Percentiles rank a stretch among this genome's conserved stretches.
phyloP scores from a whole-genome alignment of 2,329 filamentous ascomycete genomes.

The Aspergillus piperis region DNA sequence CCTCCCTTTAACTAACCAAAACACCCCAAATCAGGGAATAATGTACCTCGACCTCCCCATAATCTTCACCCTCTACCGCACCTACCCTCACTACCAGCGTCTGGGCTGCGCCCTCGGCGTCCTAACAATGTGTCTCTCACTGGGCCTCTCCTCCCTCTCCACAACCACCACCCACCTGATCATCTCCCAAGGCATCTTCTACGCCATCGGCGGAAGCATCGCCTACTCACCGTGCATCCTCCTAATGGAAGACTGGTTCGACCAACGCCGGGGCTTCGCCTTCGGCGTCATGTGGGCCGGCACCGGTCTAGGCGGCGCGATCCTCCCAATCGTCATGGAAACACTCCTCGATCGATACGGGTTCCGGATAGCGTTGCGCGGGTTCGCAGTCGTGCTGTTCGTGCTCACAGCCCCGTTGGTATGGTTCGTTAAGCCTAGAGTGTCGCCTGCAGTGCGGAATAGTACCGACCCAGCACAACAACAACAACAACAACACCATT shows the following conservation, averaged over 20 bases:
- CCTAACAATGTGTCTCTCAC: conserved; percentile 25
- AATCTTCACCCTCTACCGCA: conserved; percentile 22
- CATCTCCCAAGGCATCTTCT: conserved; percentile 32
- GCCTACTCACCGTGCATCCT: conserved; percentile 51
- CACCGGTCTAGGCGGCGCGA: conserved; percentile 42
- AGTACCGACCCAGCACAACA: too few species aligned
- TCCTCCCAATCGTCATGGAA: conserved; percentile 50
- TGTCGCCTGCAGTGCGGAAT: conserved; percentile 28
- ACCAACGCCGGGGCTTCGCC: conserved; percentile 47
- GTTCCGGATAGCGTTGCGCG: conserved; percentile 47
- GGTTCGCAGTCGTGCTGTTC: conserved; percentile 42
- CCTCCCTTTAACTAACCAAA: background rate
- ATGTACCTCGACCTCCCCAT: conserved; percentile 28
- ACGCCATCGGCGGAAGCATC: conserved; percentile 51
- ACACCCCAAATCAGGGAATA: conserved; percentile 20
- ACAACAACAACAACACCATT: too few species aligned
- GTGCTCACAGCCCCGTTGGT: conserved; percentile 26
- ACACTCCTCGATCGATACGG: conserved; percentile 47
- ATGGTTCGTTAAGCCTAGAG: conserved; percentile 45
- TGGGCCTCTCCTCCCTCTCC: conserved; percentile 30
- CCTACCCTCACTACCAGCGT: conserved; percentile 21
- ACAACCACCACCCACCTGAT: conserved; percentile 27
- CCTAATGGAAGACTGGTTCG: conserved; percentile 55
- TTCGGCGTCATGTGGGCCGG: conserved; percentile 45
- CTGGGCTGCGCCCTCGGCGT: conserved; percentile 27